phyloP scores from a whole-genome alignment of 345 rosid genomes.

The Clarkia xantiana region DNA sequence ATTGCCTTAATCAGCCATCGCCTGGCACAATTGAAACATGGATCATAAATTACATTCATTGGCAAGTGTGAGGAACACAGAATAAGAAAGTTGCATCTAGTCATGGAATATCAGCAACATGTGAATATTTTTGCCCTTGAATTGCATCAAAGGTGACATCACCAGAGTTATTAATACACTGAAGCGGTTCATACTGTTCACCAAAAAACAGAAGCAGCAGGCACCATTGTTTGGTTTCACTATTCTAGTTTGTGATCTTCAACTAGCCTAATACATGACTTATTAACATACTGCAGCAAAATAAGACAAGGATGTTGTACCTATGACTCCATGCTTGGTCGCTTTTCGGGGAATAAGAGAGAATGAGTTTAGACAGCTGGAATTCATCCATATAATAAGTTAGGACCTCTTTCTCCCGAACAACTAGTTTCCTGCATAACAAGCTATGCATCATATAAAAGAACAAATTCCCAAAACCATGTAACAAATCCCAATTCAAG shows the following conservation, averaged over 20 bases:
- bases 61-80: too few species aligned
- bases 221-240: too few species aligned
- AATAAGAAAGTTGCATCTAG: too few species aligned
- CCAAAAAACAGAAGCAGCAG: too few species aligned
- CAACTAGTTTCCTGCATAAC: slow-evolving; percentile 45
- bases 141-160: too few species aligned
- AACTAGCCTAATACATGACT: background rate
- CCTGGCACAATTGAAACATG: slow-evolving; percentile 23
- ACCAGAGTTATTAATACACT: too few species aligned
- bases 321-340: slow-evolving; percentile 95
- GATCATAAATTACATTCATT: background rate
- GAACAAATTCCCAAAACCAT: background rate
- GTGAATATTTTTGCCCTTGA: too few species aligned
- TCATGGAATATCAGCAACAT: too few species aligned
- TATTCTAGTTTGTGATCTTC: background rate
- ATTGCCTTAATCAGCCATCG: slow-evolving; percentile 78
- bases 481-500: background rate
- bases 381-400: slow-evolving; percentile 48
- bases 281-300: too few species aligned
- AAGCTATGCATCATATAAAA: slow-evolving; percentile 5
- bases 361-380: slow-evolving; percentile 53
- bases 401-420: slow-evolving; percentile 30
- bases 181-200: too few species aligned
- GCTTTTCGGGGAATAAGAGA: slow-evolving; percentile 76
- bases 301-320: too few species aligned